phyloP scores from a whole-genome alignment of 208 protist genomes.

The Trypanosoma cruzi region DNA sequence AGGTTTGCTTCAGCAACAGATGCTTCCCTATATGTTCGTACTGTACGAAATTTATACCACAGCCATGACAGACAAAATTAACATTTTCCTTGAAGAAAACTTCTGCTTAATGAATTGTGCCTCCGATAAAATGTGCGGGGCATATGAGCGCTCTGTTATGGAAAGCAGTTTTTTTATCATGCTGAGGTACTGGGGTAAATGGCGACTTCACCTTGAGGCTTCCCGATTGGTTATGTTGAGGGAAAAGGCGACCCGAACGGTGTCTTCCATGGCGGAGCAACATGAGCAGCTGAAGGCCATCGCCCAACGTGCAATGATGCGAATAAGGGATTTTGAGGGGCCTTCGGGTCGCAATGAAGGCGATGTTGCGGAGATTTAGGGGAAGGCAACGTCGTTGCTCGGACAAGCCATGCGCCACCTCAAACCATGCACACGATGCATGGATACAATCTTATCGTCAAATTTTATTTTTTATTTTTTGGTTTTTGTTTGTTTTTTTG shows the following conservation, averaged over 20 bases:
- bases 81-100: background rate
- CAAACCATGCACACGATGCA: background rate
- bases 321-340: slow-evolving; percentile 20
- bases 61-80: background rate
- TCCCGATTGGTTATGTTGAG: background rate
- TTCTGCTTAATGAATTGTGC: background rate
- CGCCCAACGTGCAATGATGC: slow-evolving; percentile 14
- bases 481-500: background rate
- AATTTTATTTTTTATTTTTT: slow-evolving; percentile 9
- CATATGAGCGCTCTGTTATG: too few species aligned
- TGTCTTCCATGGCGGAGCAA: slow-evolving; percentile 11
- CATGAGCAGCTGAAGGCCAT: slow-evolving; percentile 24
- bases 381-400: background rate
- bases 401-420: background rate
- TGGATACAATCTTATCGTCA: background rate
- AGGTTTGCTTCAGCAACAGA: background rate
- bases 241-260: background rate
- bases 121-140: background rate
- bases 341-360: background rate
- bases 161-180: background rate
- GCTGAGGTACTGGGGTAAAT: slow-evolving; percentile 8
- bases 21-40: background rate
- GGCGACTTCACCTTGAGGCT: slow-evolving; percentile 4
- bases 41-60: slow-evolving; percentile 3
- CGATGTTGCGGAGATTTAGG: background rate